A percentile compares a stretch with the other conserved stretches of the same genome.
These are phyloP conservation scores for Zizania latifolia DNA, from an alignment of 176 grass and related monocot genomes.

Conservation along the genomic window DNA sequence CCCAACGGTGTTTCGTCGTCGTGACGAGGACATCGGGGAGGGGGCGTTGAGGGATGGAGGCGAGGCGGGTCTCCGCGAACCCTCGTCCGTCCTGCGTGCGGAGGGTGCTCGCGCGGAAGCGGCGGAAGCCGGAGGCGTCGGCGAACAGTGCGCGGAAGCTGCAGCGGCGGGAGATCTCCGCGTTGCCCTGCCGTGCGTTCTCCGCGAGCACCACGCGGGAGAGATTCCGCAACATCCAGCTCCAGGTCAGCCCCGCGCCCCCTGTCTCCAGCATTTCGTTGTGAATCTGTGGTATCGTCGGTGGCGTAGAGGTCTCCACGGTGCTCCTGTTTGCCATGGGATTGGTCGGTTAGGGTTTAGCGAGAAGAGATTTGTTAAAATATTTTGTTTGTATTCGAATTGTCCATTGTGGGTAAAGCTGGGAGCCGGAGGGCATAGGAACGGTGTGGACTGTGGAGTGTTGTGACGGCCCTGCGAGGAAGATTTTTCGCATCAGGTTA, in stretches of 20 bases:
- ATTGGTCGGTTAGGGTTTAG: neutral
- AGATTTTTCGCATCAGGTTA: neutral
- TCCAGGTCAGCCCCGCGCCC: slow-evolving; percentile 34
- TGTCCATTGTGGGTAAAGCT: neutral
- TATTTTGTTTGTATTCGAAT: neutral
- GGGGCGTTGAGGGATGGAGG: slow-evolving; percentile 29
- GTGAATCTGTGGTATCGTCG: neutral
- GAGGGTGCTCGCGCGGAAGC: slow-evolving; percentile 50
- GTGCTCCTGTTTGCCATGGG: neutral
- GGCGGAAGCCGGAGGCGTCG: slow-evolving; percentile 33
- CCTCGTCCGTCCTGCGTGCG: slow-evolving; percentile 37
- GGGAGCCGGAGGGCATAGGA: neutral
- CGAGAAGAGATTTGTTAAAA: neutral
- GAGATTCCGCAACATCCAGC: slow-evolving; percentile 65
- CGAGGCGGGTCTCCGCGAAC: slow-evolving; percentile 37
- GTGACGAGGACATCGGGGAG: neutral
- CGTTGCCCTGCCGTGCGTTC: slow-evolving; percentile 34
- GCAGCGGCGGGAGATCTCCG: slow-evolving; percentile 54
- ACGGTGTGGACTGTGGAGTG: neutral
- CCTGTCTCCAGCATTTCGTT: neutral
- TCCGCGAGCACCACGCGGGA: slow-evolving; percentile 48
- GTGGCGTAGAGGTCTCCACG: neutral
- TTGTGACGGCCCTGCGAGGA: neutral
- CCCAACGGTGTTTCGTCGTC: neutral
- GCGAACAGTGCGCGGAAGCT: slow-evolving; percentile 57